Evolutionary conservation across 257 asterid genomes (phyloP), one percentile per base, ranked within the genome.

Genomic region (Solanum chilense): DNA sequence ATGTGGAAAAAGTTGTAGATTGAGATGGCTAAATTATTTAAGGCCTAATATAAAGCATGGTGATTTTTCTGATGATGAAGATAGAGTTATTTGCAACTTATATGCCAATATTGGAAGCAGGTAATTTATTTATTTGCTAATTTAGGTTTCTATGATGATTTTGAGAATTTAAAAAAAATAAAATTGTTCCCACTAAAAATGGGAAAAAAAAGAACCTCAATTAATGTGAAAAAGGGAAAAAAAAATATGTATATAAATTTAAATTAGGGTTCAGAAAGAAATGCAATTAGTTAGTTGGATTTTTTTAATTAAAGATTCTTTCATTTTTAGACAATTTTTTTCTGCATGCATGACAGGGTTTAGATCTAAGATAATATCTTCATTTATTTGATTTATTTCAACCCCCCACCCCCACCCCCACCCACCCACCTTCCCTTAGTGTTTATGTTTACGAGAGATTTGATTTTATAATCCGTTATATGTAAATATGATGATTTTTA

Each of bases 31-130:
- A 5, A 96, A 96, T 86, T 96, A 96, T 90, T 91, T 96, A 41
- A 92, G 99, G 86, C 99, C 99, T 4, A 96, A 94, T 77, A 94
- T 96, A 13, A 95, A 92, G 64, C 99, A 96, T 88, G 98, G 99
- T 7, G 98, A 96, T 87, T 96, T 96, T 87, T 91, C 99, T 86
- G 97, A 96, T 86, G 98, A 95, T 35, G 99, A 96, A 90, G 98
- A 96, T 66, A 93, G 92, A 89, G 86, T 94, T 1, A 96, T 96
- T 12, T 96, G 96, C 87, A 93, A 92, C 31, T 93, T 96, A 82
- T 96, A 92, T 91, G 93, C 98, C 80, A 91, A 74, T 93, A 94
- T 96, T 89, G 99, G 99, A 85, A 96, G 99, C 99, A 96, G 97
- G 99, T 96, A 31, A 92, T 35, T 37, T 45, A 1, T 1, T 9